A percentile compares a stretch with the other conserved stretches of the same genome.
phyloP scores from a whole-genome alignment of 345 rosid species.

The Bruguiera sexangula region DNA sequence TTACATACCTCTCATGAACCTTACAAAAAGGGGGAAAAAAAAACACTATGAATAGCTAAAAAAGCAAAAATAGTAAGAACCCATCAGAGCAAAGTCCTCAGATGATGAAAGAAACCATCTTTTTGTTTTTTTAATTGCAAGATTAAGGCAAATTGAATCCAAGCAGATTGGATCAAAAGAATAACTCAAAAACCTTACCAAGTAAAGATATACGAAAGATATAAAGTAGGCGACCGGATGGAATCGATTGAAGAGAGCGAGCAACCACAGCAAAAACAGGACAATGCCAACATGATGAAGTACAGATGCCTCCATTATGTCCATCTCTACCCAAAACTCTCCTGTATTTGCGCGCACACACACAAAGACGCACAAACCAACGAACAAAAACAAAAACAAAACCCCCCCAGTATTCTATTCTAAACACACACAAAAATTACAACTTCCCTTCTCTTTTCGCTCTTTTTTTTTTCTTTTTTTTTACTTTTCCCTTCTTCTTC shows the following conservation, averaged over 20 bases:
- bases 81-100: no score
- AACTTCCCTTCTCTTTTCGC: no score
- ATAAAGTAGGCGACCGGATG: slow-evolving; percentile 51
- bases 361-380: neutral
- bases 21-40: slow-evolving; percentile 10
- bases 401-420: no score
- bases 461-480: no score
- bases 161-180: neutral
- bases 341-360: neutral
- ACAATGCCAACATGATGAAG: slow-evolving; percentile 76
- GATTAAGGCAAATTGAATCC: neutral
- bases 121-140: neutral
- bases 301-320: slow-evolving; percentile 47
- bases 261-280: slow-evolving; percentile 57
- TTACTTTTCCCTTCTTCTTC: no score
- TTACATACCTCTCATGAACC: slow-evolving; percentile 72
- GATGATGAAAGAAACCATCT: neutral
- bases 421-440: no score
- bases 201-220: slow-evolving; percentile 60
- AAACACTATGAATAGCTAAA: neutral
- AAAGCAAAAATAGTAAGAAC: no score
- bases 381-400: neutral
- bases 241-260: slow-evolving; percentile 51
- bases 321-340: slow-evolving; percentile 22
- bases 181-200: slow-evolving; percentile 39